Conservation (phyloP, 768 basidiomycete species). For the Royoungia palumana region DNA sequence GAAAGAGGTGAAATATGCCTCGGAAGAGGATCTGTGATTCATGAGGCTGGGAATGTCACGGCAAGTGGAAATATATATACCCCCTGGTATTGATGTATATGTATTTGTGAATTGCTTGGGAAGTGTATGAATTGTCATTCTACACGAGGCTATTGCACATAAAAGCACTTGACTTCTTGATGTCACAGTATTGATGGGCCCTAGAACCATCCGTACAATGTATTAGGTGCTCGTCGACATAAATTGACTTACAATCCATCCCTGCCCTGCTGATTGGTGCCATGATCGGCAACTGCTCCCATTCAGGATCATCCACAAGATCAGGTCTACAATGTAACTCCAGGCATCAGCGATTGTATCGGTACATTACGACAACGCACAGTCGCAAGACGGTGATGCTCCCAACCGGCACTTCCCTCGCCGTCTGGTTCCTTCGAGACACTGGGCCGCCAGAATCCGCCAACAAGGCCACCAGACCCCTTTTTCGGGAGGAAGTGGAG, state of each 20-base stretch:
- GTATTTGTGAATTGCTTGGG: constrained; percentile 33
- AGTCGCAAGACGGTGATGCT: constrained; percentile 48
- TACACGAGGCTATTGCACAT: constrained; percentile 48
- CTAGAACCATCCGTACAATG: constrained; percentile 32
- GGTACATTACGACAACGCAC: constrained; percentile 32
- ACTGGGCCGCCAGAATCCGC: constrained; percentile 45
- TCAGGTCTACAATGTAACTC: constrained; percentile 41
- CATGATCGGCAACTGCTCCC: constrained; percentile 47
- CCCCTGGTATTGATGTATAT: constrained; percentile 9
- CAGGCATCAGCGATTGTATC: neutral
- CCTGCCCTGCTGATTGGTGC: constrained; percentile 41
- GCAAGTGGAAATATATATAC: constrained; percentile 9
- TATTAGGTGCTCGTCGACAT: neutral
- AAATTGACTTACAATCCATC: constrained; percentile 45
- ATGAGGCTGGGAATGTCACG: constrained; percentile 12
- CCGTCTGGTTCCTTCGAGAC: constrained; percentile 29
- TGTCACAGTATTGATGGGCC: constrained; percentile 49
- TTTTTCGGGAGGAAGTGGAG: constrained; percentile 28
- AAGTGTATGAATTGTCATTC: constrained; percentile 42
- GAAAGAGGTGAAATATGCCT: constrained; percentile 20
- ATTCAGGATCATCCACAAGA: constrained; percentile 47
- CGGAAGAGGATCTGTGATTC: constrained; percentile 29
- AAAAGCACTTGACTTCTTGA: constrained; percentile 62
- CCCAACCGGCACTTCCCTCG: constrained; percentile 46
- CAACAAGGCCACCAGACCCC: constrained; percentile 45